Conservation (phyloP, 2,329 filamentous ascomycete genomes). For the Pestalotiopsis sp. region DNA sequence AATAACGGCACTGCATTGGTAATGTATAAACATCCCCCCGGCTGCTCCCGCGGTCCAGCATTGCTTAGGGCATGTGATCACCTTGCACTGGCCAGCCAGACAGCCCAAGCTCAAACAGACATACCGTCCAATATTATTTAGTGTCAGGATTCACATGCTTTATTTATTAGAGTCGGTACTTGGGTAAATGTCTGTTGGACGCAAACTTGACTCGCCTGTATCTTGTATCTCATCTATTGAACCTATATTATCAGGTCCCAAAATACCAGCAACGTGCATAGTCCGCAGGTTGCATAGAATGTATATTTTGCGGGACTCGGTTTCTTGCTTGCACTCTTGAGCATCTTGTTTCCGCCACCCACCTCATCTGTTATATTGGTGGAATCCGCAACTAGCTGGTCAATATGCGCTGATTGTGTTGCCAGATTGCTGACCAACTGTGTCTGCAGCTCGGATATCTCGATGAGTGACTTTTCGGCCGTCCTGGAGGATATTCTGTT, state of each 20-base stretch:
- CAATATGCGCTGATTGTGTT: conserved; percentile 85
- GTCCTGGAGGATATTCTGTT: conserved; percentile 54
- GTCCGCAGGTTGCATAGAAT: conserved; percentile 76
- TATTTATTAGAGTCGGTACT: not conserved
- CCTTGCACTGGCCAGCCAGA: not conserved
- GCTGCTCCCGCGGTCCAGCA: not conserved
- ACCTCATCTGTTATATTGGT: conserved; percentile 83
- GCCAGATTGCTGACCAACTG: conserved; percentile 84
- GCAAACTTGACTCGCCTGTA: not conserved
- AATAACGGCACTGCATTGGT: not conserved
- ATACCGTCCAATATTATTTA: not conserved
- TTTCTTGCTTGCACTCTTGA: conserved; percentile 78
- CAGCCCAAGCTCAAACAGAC: not conserved
- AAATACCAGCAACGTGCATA: conserved; percentile 74
- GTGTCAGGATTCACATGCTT: not conserved
- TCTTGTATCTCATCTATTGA: not conserved
- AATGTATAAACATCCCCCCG: not conserved
- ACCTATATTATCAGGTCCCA: conserved; percentile 72
- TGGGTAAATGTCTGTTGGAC: not conserved
- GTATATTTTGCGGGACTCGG: conserved; percentile 75
- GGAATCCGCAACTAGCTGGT: conserved; percentile 84
- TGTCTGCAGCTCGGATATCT: conserved; percentile 91
- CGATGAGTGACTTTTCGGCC: conserved; percentile 85
- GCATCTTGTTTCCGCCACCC: conserved; percentile 84
- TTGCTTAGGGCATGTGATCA: not conserved